These are phyloP conservation scores for Anthracocystis walkeri DNA, from an alignment of 1,284 basidiomycete species.

Conservation along the genomic window DNA sequence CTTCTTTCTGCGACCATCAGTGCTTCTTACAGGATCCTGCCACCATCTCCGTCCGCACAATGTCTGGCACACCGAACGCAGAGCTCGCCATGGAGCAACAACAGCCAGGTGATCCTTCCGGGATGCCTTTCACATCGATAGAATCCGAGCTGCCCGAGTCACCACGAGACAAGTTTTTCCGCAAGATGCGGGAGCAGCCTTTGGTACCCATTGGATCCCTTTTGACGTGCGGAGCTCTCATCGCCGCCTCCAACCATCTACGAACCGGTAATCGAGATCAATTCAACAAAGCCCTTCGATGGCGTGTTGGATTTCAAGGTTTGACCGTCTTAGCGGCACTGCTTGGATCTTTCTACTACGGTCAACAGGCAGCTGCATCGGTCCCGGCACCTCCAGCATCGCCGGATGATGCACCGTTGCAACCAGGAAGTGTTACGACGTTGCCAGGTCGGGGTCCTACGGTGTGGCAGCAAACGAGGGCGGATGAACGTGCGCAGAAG, in stretches of 20 bases:
- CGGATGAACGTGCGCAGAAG: constrained; percentile 44
- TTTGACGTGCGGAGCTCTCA: constrained; percentile 63
- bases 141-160: constrained; percentile 40
- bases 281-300: constrained; percentile 66
- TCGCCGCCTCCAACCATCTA: constrained; percentile 63
- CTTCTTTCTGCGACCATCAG: background rate
- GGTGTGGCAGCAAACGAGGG: constrained; percentile 43
- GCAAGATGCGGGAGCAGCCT: constrained; percentile 66
- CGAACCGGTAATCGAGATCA: constrained; percentile 62
- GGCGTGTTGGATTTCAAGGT: constrained; percentile 67
- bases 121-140: background rate
- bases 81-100: constrained; percentile 42
- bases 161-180: constrained; percentile 58
- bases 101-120: constrained; percentile 31
- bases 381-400: constrained; percentile 32
- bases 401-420: constrained; percentile 22
- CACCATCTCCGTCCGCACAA: constrained; percentile 10
- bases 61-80: constrained; percentile 43
- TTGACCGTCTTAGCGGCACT: constrained; percentile 65
- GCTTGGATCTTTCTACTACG: constrained; percentile 61
- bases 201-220: constrained; percentile 67
- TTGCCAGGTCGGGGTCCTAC: constrained; percentile 41
- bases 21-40: background rate
- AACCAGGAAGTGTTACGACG: constrained; percentile 31
- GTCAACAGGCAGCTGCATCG: constrained; percentile 32